These are phyloP conservation scores for Candida berthetii DNA, from an alignment of 805 yeast genomes.

Conservation along the genomic window DNA sequence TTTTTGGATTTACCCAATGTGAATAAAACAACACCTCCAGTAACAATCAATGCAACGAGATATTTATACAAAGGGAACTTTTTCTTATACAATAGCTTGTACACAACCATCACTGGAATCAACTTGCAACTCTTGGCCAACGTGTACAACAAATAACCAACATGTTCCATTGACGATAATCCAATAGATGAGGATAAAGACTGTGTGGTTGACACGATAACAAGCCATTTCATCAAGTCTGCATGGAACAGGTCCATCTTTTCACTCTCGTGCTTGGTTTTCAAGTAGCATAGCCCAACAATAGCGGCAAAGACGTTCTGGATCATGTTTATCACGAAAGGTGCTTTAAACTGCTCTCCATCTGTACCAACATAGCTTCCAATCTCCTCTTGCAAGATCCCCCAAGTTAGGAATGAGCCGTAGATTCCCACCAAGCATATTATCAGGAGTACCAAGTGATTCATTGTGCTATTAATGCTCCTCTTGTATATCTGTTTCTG, in stretches of 20 bases:
- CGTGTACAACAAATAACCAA: constrained; percentile 78
- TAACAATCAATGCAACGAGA: constrained; percentile 70
- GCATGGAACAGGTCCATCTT: constrained; percentile 21
- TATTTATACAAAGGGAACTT: constrained; percentile 73
- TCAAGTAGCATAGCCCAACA: constrained; percentile 59
- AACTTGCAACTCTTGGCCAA: constrained; percentile 91
- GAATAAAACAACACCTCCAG: constrained; percentile 77
- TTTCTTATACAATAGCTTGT: constrained; percentile 61
- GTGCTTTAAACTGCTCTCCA: constrained; percentile 56
- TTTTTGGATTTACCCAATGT: constrained; percentile 45
- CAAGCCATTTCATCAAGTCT: constrained; percentile 22
- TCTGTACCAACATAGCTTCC: constrained; percentile 63
- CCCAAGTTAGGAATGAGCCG: constrained; percentile 86
- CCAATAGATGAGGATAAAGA: constrained; percentile 82
- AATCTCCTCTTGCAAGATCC: constrained; percentile 84
- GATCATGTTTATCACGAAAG: constrained; percentile 67
- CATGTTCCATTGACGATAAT: constrained; percentile 69
- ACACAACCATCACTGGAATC: constrained; percentile 90
- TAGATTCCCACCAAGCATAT: constrained; percentile 62
- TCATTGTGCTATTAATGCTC: too few relatives aligned
- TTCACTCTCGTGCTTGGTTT: constrained; percentile 19
- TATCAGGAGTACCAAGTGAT: constrained; percentile 10
- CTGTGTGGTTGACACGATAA: constrained; percentile 63
- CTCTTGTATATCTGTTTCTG: too few relatives aligned
- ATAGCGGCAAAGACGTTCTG: constrained; percentile 72